Conservation (phyloP, 228 moss, liverwort and hornwort species). For the Sphagnum magellanicum region DNA sequence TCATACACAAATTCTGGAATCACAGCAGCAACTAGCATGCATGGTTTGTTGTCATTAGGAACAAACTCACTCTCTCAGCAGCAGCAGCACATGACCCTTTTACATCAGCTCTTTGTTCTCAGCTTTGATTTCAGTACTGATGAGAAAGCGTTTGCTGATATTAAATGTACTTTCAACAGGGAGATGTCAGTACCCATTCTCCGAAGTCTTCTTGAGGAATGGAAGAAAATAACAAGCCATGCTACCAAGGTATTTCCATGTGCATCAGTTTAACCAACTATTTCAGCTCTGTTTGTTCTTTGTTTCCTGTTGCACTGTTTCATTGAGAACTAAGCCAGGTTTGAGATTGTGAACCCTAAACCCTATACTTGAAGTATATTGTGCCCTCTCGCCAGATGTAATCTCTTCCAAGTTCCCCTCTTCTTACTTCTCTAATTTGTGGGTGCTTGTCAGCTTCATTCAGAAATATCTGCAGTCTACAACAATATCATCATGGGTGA, state of each 20-base stretch:
- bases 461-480: conserved; percentile 45
- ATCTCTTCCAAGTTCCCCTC: not conserved
- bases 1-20: too few species aligned
- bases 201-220: conserved; percentile 63
- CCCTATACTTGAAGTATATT: too few species aligned
- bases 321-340: too few species aligned
- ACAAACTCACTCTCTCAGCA: too few species aligned
- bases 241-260: conserved; percentile 28
- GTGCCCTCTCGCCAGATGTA: not conserved
- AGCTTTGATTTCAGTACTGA: not conserved
- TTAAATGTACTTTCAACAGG: conserved; percentile 35
- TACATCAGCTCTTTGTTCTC: too few species aligned
- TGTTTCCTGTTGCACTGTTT: too few species aligned
- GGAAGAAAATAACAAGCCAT: conserved; percentile 51
- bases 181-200: conserved; percentile 57
- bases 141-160: not conserved
- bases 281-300: too few species aligned
- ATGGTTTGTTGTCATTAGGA: too few species aligned
- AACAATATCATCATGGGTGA: conserved; percentile 18
- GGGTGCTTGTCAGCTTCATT: conserved; percentile 30
- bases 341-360: too few species aligned
- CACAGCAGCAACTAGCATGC: too few species aligned
- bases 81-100: too few species aligned
- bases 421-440: not conserved
- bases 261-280: too few species aligned